phyloP scores from a whole-genome alignment of 177 flowering plant genomes.

The Vitis hybrid region DNA sequence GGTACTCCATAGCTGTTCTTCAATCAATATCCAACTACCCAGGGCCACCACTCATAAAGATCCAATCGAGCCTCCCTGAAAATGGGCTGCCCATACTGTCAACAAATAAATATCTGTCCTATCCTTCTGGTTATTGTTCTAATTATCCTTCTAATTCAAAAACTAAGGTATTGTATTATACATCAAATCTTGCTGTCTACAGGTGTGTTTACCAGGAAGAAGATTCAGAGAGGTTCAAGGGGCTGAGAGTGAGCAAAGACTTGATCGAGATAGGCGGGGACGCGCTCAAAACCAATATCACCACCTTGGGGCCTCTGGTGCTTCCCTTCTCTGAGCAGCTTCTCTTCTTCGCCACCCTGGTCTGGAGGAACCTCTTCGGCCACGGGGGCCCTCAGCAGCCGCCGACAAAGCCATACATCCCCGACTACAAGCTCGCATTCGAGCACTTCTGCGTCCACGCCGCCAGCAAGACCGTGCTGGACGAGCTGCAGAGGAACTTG shows the following conservation, averaged over 20 bases:
- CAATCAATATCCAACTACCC: too few relatives aligned
- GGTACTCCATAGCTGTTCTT: too few relatives aligned
- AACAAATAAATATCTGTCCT: too few relatives aligned
- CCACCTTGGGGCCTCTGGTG: conserved; percentile 87
- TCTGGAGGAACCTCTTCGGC: conserved; percentile 46
- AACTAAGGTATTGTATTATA: too few relatives aligned
- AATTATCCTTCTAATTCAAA: too few relatives aligned
- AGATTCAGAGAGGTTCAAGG: conserved; percentile 65
- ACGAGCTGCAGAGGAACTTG: conserved; percentile 82
- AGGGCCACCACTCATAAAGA: too few relatives aligned
- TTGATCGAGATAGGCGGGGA: conserved; percentile 83
- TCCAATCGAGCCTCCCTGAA: too few relatives aligned
- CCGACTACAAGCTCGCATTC: conserved; percentile 91
- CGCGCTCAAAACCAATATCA: conserved; percentile 91
- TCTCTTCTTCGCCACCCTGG: conserved; percentile 62
- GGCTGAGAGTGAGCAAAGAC: conserved; percentile 63
- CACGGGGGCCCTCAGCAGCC: conserved; percentile 4
- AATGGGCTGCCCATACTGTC: too few relatives aligned
- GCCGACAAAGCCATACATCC: conserved; percentile 73
- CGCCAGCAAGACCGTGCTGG: conserved; percentile 71
- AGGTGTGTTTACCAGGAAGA: conserved; percentile 89
- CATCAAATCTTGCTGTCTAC: background rate
- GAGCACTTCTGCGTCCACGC: conserved; percentile 95
- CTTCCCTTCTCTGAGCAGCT: conserved; percentile 92
- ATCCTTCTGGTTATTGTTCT: too few relatives aligned